Evolutionary conservation across 2,329 filamentous ascomycete species (phyloP), one percentile per base, ranked within the genome.

Genomic region (Coleophoma crateriformis): DNA sequence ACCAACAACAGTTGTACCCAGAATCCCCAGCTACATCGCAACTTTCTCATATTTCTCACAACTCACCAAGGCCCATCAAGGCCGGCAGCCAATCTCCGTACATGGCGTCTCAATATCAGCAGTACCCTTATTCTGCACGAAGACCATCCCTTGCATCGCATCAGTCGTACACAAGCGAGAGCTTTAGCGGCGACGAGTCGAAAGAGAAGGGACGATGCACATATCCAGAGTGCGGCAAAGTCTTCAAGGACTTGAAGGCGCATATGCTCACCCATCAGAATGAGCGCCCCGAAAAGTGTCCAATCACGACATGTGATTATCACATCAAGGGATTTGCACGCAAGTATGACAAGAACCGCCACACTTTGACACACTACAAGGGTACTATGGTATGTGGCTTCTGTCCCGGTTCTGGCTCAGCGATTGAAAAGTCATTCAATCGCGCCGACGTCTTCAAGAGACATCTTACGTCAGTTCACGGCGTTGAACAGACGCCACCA

Each of bases 381-480:
- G 92, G 92, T 8, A 96, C 90, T 13, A 96, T 97, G 90, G 87
- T 96, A 7, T 99, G 94, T 62, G 91, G 91, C 5, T 97, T 97
- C 69, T 97, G 94, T 59, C 90, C 91, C 0, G 90, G 90, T 4
- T 87, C 85, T 17, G 90, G 91, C 6, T 91, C 89, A 3, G 81
- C 89, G 1, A 88, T 87, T 6, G 92, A 96, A 68, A 96, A 96
- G 74, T 90, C 88, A 56, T 97, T 99, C 70, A 96, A 96, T 71
- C 82, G 94, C 46, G 91, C 92, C 35, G 94, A 99, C 63, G 91
- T 97, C 38, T 97, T 97, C 77, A 97, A 97, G 75, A 79, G 92
- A 46, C 94, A 99, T 67, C 74, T 99, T 47, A 96, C 90, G 12
- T 88, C 90, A 0, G 88, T 96, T 0, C 94, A 99, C 66, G 86